Evolutionary conservation across 768 basidiomycete genomes (phyloP).

Genomic region (Sistotremastrum niveocremeum): DNA sequence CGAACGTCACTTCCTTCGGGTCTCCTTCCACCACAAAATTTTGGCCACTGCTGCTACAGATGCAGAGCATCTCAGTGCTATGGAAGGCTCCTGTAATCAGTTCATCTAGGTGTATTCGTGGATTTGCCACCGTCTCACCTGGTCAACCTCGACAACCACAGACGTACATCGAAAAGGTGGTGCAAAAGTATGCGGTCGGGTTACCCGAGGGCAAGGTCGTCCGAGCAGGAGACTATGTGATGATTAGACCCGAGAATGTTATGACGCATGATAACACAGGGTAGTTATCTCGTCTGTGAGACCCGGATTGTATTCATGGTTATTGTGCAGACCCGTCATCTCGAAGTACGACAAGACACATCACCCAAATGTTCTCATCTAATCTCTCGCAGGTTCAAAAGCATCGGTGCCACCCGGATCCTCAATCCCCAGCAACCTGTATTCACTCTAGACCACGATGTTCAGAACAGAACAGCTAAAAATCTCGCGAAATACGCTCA

Average conservation of each 20-base stretch:
- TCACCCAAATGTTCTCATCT: not conserved
- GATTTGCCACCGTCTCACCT: conserved; percentile 20
- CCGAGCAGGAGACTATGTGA: conserved; percentile 96
- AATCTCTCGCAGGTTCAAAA: conserved; percentile 58
- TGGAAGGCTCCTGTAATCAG: too few relatives aligned
- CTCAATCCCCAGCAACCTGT: conserved; percentile 75
- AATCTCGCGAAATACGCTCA: conserved; percentile 86
- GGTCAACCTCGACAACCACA: conserved; percentile 39
- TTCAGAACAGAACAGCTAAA: conserved; percentile 85
- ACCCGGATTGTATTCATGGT: too few relatives aligned
- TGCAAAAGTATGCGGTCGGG: conserved; percentile 93
- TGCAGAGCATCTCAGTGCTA: too few relatives aligned
- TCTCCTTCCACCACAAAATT: too few relatives aligned
- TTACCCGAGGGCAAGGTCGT: conserved; percentile 67
- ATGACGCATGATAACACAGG: conserved; percentile 99
- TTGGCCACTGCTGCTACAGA: too few relatives aligned
- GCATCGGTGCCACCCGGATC: conserved; percentile 81
- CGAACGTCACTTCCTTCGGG: too few relatives aligned
- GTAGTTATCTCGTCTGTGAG: conserved; percentile 55
- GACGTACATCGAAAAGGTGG: conserved; percentile 93
- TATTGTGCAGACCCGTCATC: too few relatives aligned
- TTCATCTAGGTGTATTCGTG: conserved; percentile 4
- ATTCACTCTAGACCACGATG: conserved; percentile 96
- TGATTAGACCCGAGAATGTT: conserved; percentile 97
- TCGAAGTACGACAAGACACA: too few relatives aligned